Percentiles rank a stretch among this genome's conserved stretches.
These are phyloP conservation scores for Prototheca stagnorum DNA, from an alignment of 163 green algal genomes.

Conservation along the genomic window DNA sequence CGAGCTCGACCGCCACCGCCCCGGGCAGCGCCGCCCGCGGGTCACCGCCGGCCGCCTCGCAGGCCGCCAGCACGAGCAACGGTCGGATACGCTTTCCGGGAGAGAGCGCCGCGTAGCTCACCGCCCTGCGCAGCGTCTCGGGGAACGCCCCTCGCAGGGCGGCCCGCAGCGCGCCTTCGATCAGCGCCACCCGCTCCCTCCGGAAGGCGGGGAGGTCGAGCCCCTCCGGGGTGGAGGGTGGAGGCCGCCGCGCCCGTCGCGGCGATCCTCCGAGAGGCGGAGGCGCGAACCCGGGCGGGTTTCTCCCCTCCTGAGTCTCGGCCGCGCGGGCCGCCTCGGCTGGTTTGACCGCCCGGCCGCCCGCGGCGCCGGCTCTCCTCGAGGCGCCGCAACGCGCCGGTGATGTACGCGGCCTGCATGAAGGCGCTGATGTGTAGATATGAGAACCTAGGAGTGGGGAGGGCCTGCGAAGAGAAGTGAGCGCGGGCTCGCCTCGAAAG, in stretches of 20 bases:
- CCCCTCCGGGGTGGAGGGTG: slow-evolving; percentile 1
- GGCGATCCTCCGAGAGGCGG: neutral
- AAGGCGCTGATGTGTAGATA: too few relatives aligned
- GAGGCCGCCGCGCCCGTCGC: neutral
- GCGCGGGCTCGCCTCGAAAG: too few relatives aligned
- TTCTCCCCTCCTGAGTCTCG: neutral
- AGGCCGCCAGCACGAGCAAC: slow-evolving; percentile 82
- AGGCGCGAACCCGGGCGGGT: neutral
- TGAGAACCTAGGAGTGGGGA: too few relatives aligned
- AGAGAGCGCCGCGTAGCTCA: slow-evolving; percentile 47
- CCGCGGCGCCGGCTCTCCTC: too few relatives aligned
- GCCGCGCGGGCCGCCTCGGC: too few relatives aligned
- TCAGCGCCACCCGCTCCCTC: slow-evolving; percentile 38
- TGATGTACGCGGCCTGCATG: too few relatives aligned
- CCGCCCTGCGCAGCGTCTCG: slow-evolving; percentile 75
- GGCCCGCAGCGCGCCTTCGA: slow-evolving; percentile 62
- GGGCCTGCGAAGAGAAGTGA: too few relatives aligned
- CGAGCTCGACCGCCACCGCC: slow-evolving; percentile 95
- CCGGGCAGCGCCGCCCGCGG: slow-evolving; percentile 67
- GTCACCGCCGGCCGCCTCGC: slow-evolving; percentile 78
- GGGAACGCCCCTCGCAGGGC: slow-evolving; percentile 68
- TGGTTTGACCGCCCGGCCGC: too few relatives aligned
- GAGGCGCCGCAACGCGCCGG: too few relatives aligned
- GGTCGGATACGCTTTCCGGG: slow-evolving; percentile 85
- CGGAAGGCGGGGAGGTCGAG: slow-evolving; percentile 80